These are phyloP conservation scores for Gloeostereum incarnatum DNA, from an alignment of 768 basidiomycete genomes.

Conservation along the genomic window DNA sequence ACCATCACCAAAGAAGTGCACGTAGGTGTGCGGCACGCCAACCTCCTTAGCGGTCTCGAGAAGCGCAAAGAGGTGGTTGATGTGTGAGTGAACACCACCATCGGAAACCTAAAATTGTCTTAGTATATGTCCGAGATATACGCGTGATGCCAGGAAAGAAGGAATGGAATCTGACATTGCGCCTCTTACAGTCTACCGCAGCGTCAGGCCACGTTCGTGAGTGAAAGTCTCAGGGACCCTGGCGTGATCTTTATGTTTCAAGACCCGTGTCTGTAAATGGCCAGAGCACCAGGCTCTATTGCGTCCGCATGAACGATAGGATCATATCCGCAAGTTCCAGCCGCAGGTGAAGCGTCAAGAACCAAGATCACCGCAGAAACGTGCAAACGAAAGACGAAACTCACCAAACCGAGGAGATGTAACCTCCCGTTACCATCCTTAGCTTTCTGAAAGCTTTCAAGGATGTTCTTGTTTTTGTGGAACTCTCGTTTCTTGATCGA, in stretches of 20 bases:
- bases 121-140: no score
- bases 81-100: constrained; percentile 96
- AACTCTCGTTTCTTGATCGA: constrained; percentile 85
- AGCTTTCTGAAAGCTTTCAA: constrained; percentile 66
- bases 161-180: background rate
- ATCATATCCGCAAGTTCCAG: background rate
- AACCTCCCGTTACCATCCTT: constrained; percentile 78
- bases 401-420: constrained; percentile 82
- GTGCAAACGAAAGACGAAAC: constrained; percentile 15
- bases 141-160: no score
- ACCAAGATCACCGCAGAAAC: no score
- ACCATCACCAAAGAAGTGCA: constrained; percentile 94
- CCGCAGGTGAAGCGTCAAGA: no score
- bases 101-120: constrained; percentile 80
- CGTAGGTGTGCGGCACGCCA: constrained; percentile 75
- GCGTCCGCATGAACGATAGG: background rate
- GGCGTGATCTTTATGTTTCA: no score
- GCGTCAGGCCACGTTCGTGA: no score
- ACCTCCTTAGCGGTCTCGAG: constrained; percentile 85
- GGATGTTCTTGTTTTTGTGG: constrained; percentile 66
- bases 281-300: no score
- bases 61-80: constrained; percentile 80
- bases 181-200: no score
- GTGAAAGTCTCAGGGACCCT: no score
- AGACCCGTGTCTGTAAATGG: no score